Conservation (phyloP, 106 monocot genomes). For the Narthecium ossifragum region DNA sequence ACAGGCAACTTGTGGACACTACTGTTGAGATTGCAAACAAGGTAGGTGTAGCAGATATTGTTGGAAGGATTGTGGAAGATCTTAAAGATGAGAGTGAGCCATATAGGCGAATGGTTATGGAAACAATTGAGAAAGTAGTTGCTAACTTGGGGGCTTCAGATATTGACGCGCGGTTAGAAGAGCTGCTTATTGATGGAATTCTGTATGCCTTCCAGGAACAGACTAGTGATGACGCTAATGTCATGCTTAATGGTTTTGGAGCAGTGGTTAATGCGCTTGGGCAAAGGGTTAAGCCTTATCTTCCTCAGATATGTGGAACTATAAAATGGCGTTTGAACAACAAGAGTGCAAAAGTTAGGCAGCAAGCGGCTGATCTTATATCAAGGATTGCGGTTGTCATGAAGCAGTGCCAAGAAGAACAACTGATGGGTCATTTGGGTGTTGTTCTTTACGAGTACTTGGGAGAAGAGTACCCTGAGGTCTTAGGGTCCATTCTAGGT, state of each 20-base stretch:
- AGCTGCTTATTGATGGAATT: conserved; percentile 94
- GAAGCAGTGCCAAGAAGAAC: conserved; percentile 94
- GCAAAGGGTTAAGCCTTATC: conserved; percentile 86
- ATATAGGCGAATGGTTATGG: conserved; percentile 98
- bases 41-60: conserved; percentile 95
- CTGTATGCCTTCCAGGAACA: conserved; percentile 97
- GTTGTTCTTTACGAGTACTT: conserved; percentile 90
- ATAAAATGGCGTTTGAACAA: conserved; percentile 97
- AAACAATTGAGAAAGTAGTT: conserved; percentile 96
- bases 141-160: conserved; percentile 93
- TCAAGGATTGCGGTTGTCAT: conserved; percentile 96
- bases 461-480: conserved; percentile 98
- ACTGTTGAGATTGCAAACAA: conserved; percentile 98
- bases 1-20: conserved; percentile 89
- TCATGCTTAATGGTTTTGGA: conserved; percentile 99
- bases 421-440: conserved; percentile 94
- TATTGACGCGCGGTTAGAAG: conserved; percentile 86
- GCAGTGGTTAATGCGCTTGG: conserved; percentile 97
- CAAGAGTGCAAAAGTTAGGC: conserved; percentile 94
- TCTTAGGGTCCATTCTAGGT: conserved; percentile 88
- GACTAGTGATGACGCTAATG: conserved; percentile 98
- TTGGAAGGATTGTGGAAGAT: conserved; percentile 88
- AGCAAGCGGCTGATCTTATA: conserved; percentile 95
- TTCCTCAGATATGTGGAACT: conserved; percentile 98
- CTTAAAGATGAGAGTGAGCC: conserved; percentile 98